Conservation (phyloP, 768 basidiomycete genomes). For the Boletellus emodensis region DNA sequence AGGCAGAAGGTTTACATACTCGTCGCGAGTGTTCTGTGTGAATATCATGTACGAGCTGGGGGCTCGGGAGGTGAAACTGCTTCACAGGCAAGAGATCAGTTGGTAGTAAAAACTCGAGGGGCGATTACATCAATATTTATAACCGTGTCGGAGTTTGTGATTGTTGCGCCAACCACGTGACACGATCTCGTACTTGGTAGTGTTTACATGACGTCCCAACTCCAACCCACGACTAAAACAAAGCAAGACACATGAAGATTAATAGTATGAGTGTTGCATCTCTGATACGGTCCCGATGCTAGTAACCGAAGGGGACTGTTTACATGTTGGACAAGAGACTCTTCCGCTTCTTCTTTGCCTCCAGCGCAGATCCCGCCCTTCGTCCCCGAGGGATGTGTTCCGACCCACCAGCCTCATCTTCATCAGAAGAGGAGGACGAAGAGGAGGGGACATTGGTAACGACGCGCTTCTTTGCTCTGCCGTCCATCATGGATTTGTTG, state of each 20-base stretch:
- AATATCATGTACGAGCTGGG: conserved; percentile 64
- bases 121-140: not conserved
- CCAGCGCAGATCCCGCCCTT: conserved; percentile 44
- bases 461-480: conserved; percentile 23
- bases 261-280: no score
- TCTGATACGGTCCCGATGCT: not conserved
- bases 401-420: conserved; percentile 30
- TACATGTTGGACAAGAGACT: conserved; percentile 6
- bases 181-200: not conserved
- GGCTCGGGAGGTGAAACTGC: conserved; percentile 12
- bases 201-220: no score
- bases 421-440: conserved; percentile 38
- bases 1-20: conserved; percentile 44
- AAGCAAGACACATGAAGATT: no score
- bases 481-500: conserved; percentile 23
- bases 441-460: conserved; percentile 27
- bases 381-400: conserved; percentile 61
- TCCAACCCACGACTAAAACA: no score
- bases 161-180: conserved; percentile 14
- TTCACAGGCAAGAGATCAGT: not conserved
- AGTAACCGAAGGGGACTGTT: not conserved
- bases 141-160: conserved; percentile 9
- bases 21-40: conserved; percentile 86
- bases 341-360: conserved; percentile 28
- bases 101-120: not conserved